Percentiles rank a stretch among this genome's conserved stretches.
Conservation (phyloP, 768 basidiomycete genomes). For the Candolleomyces aberdarensis region DNA sequence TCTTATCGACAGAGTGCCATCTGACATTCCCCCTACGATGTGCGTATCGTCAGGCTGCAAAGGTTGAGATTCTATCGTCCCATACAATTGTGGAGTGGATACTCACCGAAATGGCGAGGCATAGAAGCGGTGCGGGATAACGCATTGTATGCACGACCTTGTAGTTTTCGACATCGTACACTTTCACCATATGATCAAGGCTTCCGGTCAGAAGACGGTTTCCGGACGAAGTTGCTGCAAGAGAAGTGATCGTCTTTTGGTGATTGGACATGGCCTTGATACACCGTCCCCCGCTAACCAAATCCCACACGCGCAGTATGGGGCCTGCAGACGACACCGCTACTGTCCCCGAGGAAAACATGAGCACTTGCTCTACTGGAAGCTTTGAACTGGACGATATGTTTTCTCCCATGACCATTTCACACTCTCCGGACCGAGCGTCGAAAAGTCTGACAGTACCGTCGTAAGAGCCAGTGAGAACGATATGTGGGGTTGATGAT, state of each 20-base stretch:
- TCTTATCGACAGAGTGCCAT: constrained; percentile 96
- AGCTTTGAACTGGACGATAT: constrained; percentile 29
- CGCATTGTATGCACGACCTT: constrained; percentile 98
- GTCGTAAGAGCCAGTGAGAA: constrained; percentile 95
- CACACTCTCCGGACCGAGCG: constrained; percentile 74
- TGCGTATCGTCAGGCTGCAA: constrained; percentile 92
- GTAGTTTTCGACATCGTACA: constrained; percentile 92
- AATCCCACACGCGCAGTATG: constrained; percentile 92
- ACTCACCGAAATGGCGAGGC: constrained; percentile 87
- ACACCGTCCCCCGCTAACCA: constrained; percentile 88
- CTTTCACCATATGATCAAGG: constrained; percentile 97
- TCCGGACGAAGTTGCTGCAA: constrained; percentile 75
- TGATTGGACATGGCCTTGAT: constrained; percentile 92
- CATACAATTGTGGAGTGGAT: neutral
- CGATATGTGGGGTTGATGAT: constrained; percentile 72
- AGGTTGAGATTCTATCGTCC: neutral
- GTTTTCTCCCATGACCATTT: constrained; percentile 71
- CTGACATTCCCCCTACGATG: constrained; percentile 95
- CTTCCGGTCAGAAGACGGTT: constrained; percentile 85
- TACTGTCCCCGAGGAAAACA: constrained; percentile 87
- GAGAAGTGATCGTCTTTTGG: constrained; percentile 93
- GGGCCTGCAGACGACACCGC: constrained; percentile 88
- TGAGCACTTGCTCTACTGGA: constrained; percentile 90
- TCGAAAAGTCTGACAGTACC: constrained; percentile 88
- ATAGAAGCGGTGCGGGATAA: constrained; percentile 90